Evolutionary conservation across 768 basidiomycete genomes (phyloP).

Genomic region (Polyporus arcularius): DNA sequence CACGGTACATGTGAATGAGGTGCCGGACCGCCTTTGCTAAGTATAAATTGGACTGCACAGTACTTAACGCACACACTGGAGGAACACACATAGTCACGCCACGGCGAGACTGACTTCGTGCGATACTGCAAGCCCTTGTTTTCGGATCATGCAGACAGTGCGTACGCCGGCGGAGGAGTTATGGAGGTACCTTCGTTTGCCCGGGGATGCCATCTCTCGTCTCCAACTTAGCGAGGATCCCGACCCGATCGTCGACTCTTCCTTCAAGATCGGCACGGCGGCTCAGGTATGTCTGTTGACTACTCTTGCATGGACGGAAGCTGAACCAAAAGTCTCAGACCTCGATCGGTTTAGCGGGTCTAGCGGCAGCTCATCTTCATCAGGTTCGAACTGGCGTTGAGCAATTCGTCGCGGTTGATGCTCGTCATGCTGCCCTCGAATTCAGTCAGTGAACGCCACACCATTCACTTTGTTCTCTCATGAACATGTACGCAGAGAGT

Average conservation of each 20-base stretch:
- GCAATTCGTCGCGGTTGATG: conserved; percentile 53
- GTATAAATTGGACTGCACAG: not conserved
- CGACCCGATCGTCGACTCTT: conserved; percentile 50
- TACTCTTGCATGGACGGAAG: too few relatives aligned
- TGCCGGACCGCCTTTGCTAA: not conserved
- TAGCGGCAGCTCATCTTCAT: conserved; percentile 55
- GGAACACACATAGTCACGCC: not conserved
- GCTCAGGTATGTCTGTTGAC: conserved; percentile 44
- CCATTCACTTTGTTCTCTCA: too few relatives aligned
- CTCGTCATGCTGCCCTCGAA: conserved; percentile 55
- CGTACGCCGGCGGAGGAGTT: conserved; percentile 25
- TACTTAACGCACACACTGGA: too few relatives aligned
- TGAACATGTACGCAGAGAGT: conserved; percentile 38
- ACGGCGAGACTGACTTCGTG: not conserved
- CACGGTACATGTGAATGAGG: too few relatives aligned
- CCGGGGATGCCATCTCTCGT: conserved; percentile 36
- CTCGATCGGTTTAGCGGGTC: conserved; percentile 50
- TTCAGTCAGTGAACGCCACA: conserved; percentile 41
- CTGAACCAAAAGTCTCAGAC: conserved; percentile 27
- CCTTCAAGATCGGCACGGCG: conserved; percentile 52
- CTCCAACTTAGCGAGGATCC: conserved; percentile 41
- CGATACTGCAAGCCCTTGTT: too few relatives aligned
- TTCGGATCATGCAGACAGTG: not conserved
- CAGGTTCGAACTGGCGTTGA: conserved; percentile 44
- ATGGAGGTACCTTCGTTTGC: conserved; percentile 46